Percentiles rank a stretch among this genome's conserved stretches.
Evolutionary conservation across 352 stramenopile genomes (phyloP).

Genomic region (Globisporangium parvum): DNA sequence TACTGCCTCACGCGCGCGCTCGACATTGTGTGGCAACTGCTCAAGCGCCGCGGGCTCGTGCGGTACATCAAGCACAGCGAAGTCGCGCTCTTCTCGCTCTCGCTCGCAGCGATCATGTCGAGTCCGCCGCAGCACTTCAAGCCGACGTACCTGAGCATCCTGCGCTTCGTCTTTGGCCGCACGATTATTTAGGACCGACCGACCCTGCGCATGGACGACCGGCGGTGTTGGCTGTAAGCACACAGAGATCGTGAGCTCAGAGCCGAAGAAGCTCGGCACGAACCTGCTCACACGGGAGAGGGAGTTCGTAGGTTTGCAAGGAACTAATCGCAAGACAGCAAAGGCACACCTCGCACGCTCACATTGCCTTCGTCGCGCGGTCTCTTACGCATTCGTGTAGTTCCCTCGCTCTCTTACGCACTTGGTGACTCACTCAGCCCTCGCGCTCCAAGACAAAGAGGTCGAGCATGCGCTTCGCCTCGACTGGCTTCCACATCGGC

Average conservation of each 20-base stretch:
- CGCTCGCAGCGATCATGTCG: slow-evolving; percentile 82
- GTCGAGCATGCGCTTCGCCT: slow-evolving; percentile 69
- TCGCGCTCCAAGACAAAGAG: slow-evolving; percentile 47
- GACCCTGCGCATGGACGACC: too few relatives aligned
- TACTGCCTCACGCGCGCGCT: slow-evolving; percentile 73
- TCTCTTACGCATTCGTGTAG: background rate
- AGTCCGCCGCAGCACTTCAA: slow-evolving; percentile 78
- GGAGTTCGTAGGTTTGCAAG: too few relatives aligned
- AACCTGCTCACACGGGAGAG: too few relatives aligned
- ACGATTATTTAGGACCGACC: slow-evolving; percentile 53
- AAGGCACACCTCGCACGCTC: too few relatives aligned
- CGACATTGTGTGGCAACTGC: slow-evolving; percentile 76
- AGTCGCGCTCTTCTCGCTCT: slow-evolving; percentile 78
- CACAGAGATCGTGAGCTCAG: too few relatives aligned
- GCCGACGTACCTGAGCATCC: slow-evolving; percentile 72
- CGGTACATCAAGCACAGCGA: slow-evolving; percentile 73
- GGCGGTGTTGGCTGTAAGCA: too few relatives aligned
- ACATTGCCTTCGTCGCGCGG: too few relatives aligned
- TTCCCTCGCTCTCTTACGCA: background rate
- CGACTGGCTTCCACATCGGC: slow-evolving; percentile 68
- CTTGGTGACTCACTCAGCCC: too few relatives aligned
- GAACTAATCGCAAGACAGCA: too few relatives aligned
- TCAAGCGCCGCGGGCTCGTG: slow-evolving; percentile 60
- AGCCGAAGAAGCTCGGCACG: too few relatives aligned
- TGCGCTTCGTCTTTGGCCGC: slow-evolving; percentile 80